Evolutionary conservation across 805 yeast genomes (phyloP).

Genomic region (Lachancea sp.): DNA sequence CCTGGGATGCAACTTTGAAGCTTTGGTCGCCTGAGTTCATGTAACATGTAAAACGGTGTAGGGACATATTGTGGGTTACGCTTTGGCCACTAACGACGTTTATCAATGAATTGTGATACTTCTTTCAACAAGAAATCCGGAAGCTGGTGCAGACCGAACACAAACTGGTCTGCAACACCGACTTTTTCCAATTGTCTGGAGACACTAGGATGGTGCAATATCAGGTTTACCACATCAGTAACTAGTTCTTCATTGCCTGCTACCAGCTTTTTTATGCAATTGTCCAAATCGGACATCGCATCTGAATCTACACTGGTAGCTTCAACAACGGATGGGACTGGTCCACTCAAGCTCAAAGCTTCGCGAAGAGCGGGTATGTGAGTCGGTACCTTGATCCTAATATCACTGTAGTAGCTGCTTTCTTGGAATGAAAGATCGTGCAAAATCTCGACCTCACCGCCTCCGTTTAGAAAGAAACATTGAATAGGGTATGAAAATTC

Average conservation of each 20-base stretch:
- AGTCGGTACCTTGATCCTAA: conserved; percentile 64
- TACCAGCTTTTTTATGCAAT: conserved; percentile 12
- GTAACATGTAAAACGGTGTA: conserved; percentile 10
- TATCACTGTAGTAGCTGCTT: conserved; percentile 69
- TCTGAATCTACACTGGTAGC: conserved; percentile 29
- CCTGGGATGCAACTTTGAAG: conserved; percentile 72
- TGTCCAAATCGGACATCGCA: conserved; percentile 17
- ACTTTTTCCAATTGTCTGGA: conserved; percentile 16
- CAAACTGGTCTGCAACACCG: conserved; percentile 19
- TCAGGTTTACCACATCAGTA: conserved; percentile 20
- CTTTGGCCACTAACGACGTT: not conserved
- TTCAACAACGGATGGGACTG: conserved; percentile 49
- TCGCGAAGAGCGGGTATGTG: conserved; percentile 60
- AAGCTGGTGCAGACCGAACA: conserved; percentile 22
- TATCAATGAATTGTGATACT: conserved; percentile 9
- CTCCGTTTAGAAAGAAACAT: conserved; percentile 64
- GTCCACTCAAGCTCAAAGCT: conserved; percentile 65
- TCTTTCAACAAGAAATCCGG: conserved; percentile 20
- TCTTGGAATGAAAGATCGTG: conserved; percentile 82
- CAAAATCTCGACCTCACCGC: conserved; percentile 66
- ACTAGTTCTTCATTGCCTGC: conserved; percentile 23
- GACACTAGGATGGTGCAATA: conserved; percentile 24
- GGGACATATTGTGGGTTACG: too few species aligned
- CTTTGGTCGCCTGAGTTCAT: conserved; percentile 48
- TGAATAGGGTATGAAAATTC: conserved; percentile 83